phyloP scores from a whole-genome alignment of 2,329 filamentous ascomycete species.

The Paecilomyces variotii region DNA sequence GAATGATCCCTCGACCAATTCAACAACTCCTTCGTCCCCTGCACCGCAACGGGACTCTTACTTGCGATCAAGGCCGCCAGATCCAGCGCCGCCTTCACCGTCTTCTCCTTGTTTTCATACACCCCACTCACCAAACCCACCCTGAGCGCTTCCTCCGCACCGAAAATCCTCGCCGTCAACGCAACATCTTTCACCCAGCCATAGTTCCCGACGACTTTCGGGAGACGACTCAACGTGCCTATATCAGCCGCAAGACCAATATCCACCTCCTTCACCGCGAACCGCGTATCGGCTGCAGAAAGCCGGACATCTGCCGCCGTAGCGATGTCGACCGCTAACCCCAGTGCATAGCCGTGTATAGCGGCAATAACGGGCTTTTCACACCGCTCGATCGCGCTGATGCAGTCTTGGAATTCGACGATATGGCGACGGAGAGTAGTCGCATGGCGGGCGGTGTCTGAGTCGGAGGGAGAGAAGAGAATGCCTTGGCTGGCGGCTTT shows the following conservation, averaged over 20 bases:
- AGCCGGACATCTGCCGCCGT: slow-evolving; percentile 37
- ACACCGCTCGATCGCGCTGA: slow-evolving; percentile 71
- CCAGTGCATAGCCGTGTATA: slow-evolving; percentile 69
- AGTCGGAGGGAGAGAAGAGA: slow-evolving; percentile 29
- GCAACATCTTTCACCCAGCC: slow-evolving; percentile 44
- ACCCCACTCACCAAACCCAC: slow-evolving; percentile 39
- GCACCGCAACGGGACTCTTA: slow-evolving; percentile 83
- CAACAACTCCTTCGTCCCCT: slow-evolving; percentile 79
- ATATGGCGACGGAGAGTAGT: slow-evolving; percentile 59
- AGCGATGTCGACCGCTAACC: slow-evolving; percentile 62
- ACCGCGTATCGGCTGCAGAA: slow-evolving; percentile 26
- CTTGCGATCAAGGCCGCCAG: slow-evolving; percentile 58
- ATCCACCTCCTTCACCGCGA: slow-evolving; percentile 43
- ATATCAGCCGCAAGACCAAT: slow-evolving; percentile 43
- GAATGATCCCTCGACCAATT: slow-evolving; percentile 73
- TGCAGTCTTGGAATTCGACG: slow-evolving; percentile 69
- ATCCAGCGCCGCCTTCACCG: slow-evolving; percentile 55
- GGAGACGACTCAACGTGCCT: slow-evolving; percentile 39
- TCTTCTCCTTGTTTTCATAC: slow-evolving; percentile 47
- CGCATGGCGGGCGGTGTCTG: slow-evolving; percentile 59
- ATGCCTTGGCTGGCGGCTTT: slow-evolving; percentile 54
- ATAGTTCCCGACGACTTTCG: slow-evolving; percentile 38
- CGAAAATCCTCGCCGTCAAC: slow-evolving; percentile 36
- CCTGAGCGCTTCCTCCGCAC: slow-evolving; percentile 35
- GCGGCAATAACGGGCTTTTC: slow-evolving; percentile 86